Base-by-base conservation (phyloP, 257 asterid genomes). In the Nicotiana attenuata region DNA sequence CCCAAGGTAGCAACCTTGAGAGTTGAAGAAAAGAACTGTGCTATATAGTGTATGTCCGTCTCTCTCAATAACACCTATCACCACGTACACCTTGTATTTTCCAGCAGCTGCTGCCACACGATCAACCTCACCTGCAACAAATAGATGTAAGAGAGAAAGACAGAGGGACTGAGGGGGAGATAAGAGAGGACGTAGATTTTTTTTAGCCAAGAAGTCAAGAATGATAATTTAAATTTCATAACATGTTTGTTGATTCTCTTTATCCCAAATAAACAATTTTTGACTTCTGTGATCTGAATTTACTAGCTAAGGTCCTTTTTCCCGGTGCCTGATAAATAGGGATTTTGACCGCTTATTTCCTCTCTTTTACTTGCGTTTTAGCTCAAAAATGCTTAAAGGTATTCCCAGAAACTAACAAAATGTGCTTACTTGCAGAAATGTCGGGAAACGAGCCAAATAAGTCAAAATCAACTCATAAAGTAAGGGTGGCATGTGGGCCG, bases 101-200 rank as follows among this genome's bases (percentile, higher is more conserved):
- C 94, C 95, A 56, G 99, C 98, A 97, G 93, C 91, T 53, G 97
- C 92, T 80, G 97, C 96, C 87, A 95, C 84, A 2, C 94, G 93
- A 76, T 92, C 92, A 81, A 93, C 97, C 85, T 92, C 99, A 83
- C 98, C 99, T 95, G 90, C 66, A 77, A 10, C 3, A 14, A 77
- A 41, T 53, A 38, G 33, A 50, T 77, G 63, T 77, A 61, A 77
- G 81, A 55, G 45, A 76, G 65, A 55, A 57, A 57, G 67, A 26
- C 50, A 55, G 5, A 59, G 14, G 81, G 75, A 26, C 50, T 16
- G 5, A 59, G 22, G 81, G 75, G 4, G 29, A 35, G 24, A 78
- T 28, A 1, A 38, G 45, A 38, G 47, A 8, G 29, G 29, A 59
- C 10, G 5, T 59, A 2, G 65, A 59, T 20, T 7, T n/a, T 59